Conservation (phyloP, 768 basidiomycete genomes). For the Boletus reticulatus region DNA sequence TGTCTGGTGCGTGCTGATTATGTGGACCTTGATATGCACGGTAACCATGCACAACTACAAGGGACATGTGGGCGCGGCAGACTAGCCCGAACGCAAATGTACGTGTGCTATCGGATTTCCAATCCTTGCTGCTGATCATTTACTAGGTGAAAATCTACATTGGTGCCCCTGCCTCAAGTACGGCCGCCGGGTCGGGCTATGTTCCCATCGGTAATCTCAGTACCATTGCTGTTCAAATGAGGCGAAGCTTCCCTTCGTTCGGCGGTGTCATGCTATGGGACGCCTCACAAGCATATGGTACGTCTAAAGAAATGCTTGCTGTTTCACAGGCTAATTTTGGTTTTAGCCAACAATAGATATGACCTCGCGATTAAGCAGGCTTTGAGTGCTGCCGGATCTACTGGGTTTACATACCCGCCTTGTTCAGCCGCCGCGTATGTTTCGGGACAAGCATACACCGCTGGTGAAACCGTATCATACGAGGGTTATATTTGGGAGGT, state of each 20-base stretch:
- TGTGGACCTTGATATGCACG: background rate
- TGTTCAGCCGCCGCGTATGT: conserved; percentile 57
- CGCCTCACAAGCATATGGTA: conserved; percentile 40
- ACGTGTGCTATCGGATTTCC: conserved; percentile 1
- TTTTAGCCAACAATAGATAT: conserved; percentile 54
- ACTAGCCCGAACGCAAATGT: conserved; percentile 42
- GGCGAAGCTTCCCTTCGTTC: conserved; percentile 40
- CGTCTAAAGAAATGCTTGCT: background rate
- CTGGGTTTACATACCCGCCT: conserved; percentile 62
- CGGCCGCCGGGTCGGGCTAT: conserved; percentile 43
- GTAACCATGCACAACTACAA: conserved; percentile 19
- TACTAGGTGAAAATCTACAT: conserved; percentile 41
- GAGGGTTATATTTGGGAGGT: conserved; percentile 68
- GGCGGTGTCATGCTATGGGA: conserved; percentile 47
- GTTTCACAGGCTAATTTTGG: conserved; percentile 6
- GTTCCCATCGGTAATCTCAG: conserved; percentile 31
- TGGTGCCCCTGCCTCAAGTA: conserved; percentile 40
- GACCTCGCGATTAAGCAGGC: conserved; percentile 61
- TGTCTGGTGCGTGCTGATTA: conserved; percentile 23
- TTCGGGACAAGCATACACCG: conserved; percentile 49
- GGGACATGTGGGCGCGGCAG: conserved; percentile 45
- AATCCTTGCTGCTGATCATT: conserved; percentile 1
- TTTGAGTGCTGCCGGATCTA: conserved; percentile 59
- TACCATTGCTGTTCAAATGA: conserved; percentile 33
- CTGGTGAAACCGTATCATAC: conserved; percentile 52